A percentile compares a stretch with the other conserved stretches of the same genome.
Conservation (phyloP, 768 basidiomycete genomes). For the Russula foetens region DNA sequence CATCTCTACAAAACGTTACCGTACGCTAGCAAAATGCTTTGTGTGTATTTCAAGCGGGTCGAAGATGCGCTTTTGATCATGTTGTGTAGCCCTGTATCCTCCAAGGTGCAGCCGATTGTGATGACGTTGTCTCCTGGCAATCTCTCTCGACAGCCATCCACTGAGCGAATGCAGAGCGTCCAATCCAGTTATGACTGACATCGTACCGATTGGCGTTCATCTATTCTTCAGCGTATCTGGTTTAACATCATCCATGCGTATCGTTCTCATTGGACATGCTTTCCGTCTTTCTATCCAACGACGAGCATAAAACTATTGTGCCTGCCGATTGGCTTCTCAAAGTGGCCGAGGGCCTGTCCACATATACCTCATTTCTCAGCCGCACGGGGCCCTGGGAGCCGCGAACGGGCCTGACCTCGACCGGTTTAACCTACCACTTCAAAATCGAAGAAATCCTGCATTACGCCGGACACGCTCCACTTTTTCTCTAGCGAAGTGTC, state of each 20-base stretch:
- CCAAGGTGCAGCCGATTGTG: constrained; percentile 56
- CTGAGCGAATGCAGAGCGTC: constrained; percentile 43
- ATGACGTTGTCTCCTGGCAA: constrained; percentile 48
- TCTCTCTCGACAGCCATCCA: neutral
- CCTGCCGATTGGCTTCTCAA: constrained; percentile 4
- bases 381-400: constrained; percentile 41
- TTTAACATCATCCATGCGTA: constrained; percentile 67
- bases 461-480: constrained; percentile 77
- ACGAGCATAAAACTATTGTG: constrained; percentile 16
- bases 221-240: constrained; percentile 81
- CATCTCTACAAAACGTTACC: constrained; percentile 54
- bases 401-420: constrained; percentile 30
- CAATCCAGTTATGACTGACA: constrained; percentile 62
- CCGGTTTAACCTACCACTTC: constrained; percentile 44
- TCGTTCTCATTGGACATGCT: constrained; percentile 69
- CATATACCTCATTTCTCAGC: constrained; percentile 47
- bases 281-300: constrained; percentile 27
- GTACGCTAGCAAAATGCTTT: constrained; percentile 50
- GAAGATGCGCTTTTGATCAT: constrained; percentile 36
- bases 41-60: constrained; percentile 44
- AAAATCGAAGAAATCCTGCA: constrained; percentile 39
- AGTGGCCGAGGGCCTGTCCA: neutral
- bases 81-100: constrained; percentile 42
- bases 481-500: constrained; percentile 55
- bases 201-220: constrained; percentile 79